Base-by-base conservation (phyloP, 768 basidiomycete species). In the Tricholoma sp. region DNA sequence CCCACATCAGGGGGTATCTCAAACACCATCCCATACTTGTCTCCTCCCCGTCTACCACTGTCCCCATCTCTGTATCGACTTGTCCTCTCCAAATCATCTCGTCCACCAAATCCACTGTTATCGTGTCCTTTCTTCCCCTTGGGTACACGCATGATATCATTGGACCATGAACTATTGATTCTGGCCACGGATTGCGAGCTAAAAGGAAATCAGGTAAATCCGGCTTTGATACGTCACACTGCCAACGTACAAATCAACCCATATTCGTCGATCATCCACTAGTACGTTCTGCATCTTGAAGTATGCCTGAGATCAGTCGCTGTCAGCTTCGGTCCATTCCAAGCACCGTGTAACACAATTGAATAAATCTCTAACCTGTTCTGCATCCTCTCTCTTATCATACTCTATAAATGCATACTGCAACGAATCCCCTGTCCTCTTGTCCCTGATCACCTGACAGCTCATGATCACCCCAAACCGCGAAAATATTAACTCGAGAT, bases 211-310 rank as follows among this genome's bases (percentile, higher is more conserved):
- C 69, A 50, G 65, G 65, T 50, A 56, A 66, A 49, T 14, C 54
- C 53, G 35, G 22, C 35, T 16, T 29, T 10, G 49, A 35, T n/a
- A 27, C 2, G 3, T 63, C 43, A 45, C 52, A 27, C 24, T 5
- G 35, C 55, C 18, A 35, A 79, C 89, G 59, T 64, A 95, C 89
- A 99, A 98, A 73, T 98, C 97, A 60, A 99, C 96, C 93, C 96
- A 98, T 66, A 99, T 98, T 11, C 97, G 84, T 12, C 94, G 83
- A 71, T 99, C 97, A 67, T 99, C 97, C 11, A 99, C 90, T 10
- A 99, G 76, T 0, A 98, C 97, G 65, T 98, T 98, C 69, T 98
- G 97, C 97, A 99, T 99, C 72, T 98, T 99, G 76, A 98, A 95
- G 71, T 98, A 99, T 8, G 93, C 97, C 89, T 94, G 61, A 3